Base-by-base conservation (phyloP, 768 basidiomycete species). In the Calocera viscosa region DNA sequence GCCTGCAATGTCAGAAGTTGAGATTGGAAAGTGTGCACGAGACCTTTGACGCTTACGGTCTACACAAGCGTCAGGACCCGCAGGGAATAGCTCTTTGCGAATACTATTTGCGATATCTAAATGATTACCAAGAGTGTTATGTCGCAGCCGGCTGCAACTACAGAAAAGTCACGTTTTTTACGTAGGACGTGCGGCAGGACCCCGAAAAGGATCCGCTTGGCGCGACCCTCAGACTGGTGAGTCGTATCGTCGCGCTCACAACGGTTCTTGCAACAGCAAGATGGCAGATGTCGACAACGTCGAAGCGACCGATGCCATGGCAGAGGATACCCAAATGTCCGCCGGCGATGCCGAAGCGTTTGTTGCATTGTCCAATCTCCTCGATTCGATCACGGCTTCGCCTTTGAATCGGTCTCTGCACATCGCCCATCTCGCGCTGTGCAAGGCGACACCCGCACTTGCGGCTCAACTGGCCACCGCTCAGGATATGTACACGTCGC, bases 391-490 rank as follows among this genome's bases (percentile, higher is more conserved):
- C 24, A 60, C 53, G 2, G 53, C 53, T 28, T 5, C 53, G 30
- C 53, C 53, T 11, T 8, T 60, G 26, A 60, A 60, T 60, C 53
- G 53, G 24, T 60, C 53, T 16, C 30, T 60, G 53, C 53, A 60
- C 30, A 60, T 60, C 22, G 26, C 24, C 7, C 53, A 60, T 32
- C 30, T 60, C 26, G 30, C 24, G 14, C 53, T 60, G 19, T 60
- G 53, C 30, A 2, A 60, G 30, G 11, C 53, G 24, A 60, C 53
- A 16, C 53, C 53, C 14, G 53, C 30, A 32, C 53, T 60, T 30
- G 53, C 53, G 8, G 53, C 26, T 26, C 53, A 60, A 26, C 10
- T 60, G 19, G 11, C 14, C 26, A 60, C 24, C 10, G 53, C 53
- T 5, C 24, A 22, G 26, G 53, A 60, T 10, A 60, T 60, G 53